Evolutionary conservation across 2,329 filamentous ascomycete genomes (phyloP), one percentile per base, ranked within the genome.

Genomic region (Fragosphaeria purpurea): DNA sequence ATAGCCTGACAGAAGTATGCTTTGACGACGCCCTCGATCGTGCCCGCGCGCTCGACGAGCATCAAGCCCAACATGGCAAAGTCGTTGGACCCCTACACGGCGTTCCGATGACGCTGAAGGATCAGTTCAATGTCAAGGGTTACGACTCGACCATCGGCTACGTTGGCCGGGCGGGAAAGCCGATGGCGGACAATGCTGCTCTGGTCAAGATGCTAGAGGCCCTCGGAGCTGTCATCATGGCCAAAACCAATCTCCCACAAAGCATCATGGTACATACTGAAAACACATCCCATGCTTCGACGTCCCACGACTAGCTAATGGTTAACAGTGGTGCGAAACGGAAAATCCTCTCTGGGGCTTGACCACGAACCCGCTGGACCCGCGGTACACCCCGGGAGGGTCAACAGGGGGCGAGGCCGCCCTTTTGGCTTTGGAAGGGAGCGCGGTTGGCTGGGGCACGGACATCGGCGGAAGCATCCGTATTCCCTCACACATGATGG

Each of bases 391-490:
- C 0, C 60, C 60, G 6, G 67, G 67, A 11, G 67, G 67, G 2
- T 66, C 62, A 6, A 67, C 66, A 0, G 67, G 67, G 1, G 67
- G 66, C 3, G 66, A 70, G 50, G 63, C 62, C 2, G 67, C 65
- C 0, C 51, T 70, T 2, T 52, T 66, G n/a, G 61, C 61, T 0
- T 54, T 64, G 3, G 56, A 63, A 1, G 68, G 63, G 2, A 69
- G 65, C 4, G 9, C 44, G 4, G n/a, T 54, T 81, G 80, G 80
- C 69, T 74, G 12, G 65, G 73, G 11, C 59, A 64, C 1, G 44
- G 67, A 70, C 41, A 65, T 68, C 45, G 63, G 53, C 0, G 55
- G 55, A 2, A 55, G 51, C 37, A 56, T 57, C 6, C 53, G 66
- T 11, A 59, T 64, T 1, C 65, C 66, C 0, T 53, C 65, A 1